These are phyloP conservation scores for Symbiotaphrina buchneri DNA, from an alignment of 495 filamentous ascomycete species.

Conservation along the genomic window DNA sequence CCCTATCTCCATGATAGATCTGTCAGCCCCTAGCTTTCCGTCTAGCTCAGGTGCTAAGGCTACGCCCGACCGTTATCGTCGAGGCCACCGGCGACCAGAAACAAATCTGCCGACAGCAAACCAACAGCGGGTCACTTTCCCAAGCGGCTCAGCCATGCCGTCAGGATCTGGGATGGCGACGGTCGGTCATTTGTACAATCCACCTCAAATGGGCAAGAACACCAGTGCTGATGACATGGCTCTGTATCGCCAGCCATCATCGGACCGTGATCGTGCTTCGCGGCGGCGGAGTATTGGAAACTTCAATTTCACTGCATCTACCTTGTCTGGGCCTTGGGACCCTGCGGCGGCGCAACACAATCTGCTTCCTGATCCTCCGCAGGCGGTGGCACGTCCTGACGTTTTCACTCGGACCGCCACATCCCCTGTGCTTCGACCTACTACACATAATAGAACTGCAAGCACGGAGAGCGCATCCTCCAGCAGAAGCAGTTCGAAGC, in stretches of 20 bases:
- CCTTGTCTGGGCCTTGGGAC: too few relatives aligned
- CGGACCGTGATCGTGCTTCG: slow-evolving; percentile 53
- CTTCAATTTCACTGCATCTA: too few relatives aligned
- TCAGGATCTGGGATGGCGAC: slow-evolving; percentile 4
- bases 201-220: too few relatives aligned
- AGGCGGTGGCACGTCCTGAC: too few relatives aligned
- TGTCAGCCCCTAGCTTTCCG: slow-evolving; percentile 6
- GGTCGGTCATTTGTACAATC: slow-evolving; percentile 5
- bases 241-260: slow-evolving; percentile 14
- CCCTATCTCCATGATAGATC: slow-evolving; percentile 7
- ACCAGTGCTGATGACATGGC: slow-evolving; percentile 35
- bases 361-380: slow-evolving; percentile 15
- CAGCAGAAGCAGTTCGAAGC: slow-evolving; percentile 16
- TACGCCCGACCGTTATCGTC: slow-evolving; percentile 30
- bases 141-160: slow-evolving; percentile 1
- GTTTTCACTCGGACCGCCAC: too few relatives aligned
- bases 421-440: too few relatives aligned
- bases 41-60: slow-evolving; percentile 14
- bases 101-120: not conserved
- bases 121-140: not conserved
- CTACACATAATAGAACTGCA: slow-evolving; percentile 32
- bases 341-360: not conserved
- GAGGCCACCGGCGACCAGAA: slow-evolving; percentile 13
- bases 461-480: slow-evolving; percentile 29
- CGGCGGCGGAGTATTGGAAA: slow-evolving; percentile 65